Evolutionary conservation across 257 asterid genomes (phyloP).

Genomic region (Ligustrum vulgare): DNA sequence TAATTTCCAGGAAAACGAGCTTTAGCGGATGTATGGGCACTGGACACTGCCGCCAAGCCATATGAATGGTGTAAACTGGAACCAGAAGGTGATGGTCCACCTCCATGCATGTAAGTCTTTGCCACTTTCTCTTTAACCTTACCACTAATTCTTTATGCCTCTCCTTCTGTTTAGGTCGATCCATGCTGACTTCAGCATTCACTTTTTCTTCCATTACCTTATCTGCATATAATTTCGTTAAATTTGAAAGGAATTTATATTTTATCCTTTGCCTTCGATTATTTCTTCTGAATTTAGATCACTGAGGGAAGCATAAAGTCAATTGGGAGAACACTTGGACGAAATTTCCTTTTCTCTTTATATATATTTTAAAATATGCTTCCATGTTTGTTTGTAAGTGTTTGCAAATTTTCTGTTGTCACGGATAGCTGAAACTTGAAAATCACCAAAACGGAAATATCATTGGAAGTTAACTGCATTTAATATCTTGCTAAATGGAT

Average conservation of each 20-base stretch:
- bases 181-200: not conserved
- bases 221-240: not conserved
- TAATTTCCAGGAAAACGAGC: slow-evolving; percentile 75
- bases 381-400: not conserved
- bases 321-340: not conserved
- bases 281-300: not conserved
- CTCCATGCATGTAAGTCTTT: slow-evolving; percentile 90
- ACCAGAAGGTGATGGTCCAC: slow-evolving; percentile 99
- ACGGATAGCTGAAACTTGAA: not conserved
- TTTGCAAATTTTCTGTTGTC: not conserved
- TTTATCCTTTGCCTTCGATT: not conserved
- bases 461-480: not conserved
- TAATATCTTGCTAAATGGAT: not conserved
- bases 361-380: not conserved
- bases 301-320: not conserved
- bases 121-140: not conserved
- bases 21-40: slow-evolving; percentile 98
- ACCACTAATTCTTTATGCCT: not conserved
- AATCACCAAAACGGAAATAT: not conserved
- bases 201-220: not conserved
- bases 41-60: slow-evolving; percentile 99
- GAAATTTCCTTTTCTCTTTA: not conserved
- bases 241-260: not conserved
- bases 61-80: slow-evolving; percentile 98
- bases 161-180: not conserved